Evolutionary conservation across 805 yeast genomes (phyloP), one percentile per base, ranked within the genome.

Genomic region (Zygosaccharomyces gambellarensis): DNA sequence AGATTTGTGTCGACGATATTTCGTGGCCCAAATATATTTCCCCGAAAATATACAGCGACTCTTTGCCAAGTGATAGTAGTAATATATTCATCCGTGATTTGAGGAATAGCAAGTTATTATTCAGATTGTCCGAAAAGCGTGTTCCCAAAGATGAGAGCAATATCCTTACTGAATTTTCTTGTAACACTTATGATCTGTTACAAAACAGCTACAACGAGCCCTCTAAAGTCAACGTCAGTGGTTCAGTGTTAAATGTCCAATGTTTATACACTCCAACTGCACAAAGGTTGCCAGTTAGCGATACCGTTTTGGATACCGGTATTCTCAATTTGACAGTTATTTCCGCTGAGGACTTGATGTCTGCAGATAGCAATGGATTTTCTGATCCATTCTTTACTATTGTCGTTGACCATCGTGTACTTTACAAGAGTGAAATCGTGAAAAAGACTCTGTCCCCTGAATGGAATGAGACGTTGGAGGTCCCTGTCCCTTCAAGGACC

Each of bases 331-430:
- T 86, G 56, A 81, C 79, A 34, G 69, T 87, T 47, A 59, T 82
- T 34, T 73, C 79, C 43, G 94, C 82, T 28, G 72, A 72, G 23
- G 67, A 72, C 45, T 69, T 87, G 51, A 61, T 66, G 43, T 68
- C 89, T 6, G 85, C 80, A 42, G 94, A 87, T 64, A 70, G 79
- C 47, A 83, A 83, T 59, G 94, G 94, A 48, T 82, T 81, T 60
- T 83, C 92, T 3, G 95, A 87, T 71, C 95, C 95, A 48, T 79
- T 72, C 58, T 75, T 75, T 41, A 68, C 67, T 22, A 64, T 86
- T n/a, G 69, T 63, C 42, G 62, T 83, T 14, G 82, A 84, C 61
- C 83, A 80, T 6, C 60, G 71, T 38, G 73, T 77, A 55, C 66
- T 81, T 4, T 78, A 65, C 70, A 85, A 74, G 67, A 81, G 87